Evolutionary conservation across 2,329 filamentous ascomycete species (phyloP), one percentile per base, ranked within the genome.

Genomic region (Diaporthe helianthi): DNA sequence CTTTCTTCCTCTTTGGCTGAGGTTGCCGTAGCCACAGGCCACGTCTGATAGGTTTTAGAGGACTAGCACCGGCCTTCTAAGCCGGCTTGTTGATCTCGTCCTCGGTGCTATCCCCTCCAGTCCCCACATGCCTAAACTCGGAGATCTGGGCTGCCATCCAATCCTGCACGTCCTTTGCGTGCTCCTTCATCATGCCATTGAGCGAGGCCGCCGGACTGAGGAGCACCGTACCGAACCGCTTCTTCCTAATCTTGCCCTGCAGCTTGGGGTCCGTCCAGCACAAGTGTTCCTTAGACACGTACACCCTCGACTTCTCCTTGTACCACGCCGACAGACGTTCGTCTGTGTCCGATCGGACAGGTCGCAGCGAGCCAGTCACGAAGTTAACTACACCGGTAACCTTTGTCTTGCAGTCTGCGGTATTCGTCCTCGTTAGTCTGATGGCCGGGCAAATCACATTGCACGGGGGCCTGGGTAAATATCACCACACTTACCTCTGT

Each of bases 261-360:
- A 89, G 82, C 5, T 90, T 88, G 38, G 85, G 84, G 68, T 90
- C 87, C 71, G 79, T 83, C 91, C 93, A 98, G 78, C 93, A 91
- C 15, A 87, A 87, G 78, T 98, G 95, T 70, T 90, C 85, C 31
- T 85, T 82, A 1, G 91, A 88, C 22, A 98, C 92, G 75, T 91
- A 97, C 55, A 98, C 90, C 4, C 88, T 86, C 0, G 93, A 96
- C 79, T 93, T 90, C 73, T 89, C 85, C 76, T 91, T 92, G 80
- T 97, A 98, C 95, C 95, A 98, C 29, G 84, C 83, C 1, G 89
- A 91, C 0, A 94, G 84, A 71, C 86, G 84, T n/a, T 87, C 85
- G 69, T 97, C 92, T 33, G 89, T 87, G 73, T 96, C 94, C 41
- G 93, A 92, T 76, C 90, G 91, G 74, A 97, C 88, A 1, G 93